Conservation (phyloP, 192 early-diverging fungal species). For the Tieghemiomyces parasiticus region DNA sequence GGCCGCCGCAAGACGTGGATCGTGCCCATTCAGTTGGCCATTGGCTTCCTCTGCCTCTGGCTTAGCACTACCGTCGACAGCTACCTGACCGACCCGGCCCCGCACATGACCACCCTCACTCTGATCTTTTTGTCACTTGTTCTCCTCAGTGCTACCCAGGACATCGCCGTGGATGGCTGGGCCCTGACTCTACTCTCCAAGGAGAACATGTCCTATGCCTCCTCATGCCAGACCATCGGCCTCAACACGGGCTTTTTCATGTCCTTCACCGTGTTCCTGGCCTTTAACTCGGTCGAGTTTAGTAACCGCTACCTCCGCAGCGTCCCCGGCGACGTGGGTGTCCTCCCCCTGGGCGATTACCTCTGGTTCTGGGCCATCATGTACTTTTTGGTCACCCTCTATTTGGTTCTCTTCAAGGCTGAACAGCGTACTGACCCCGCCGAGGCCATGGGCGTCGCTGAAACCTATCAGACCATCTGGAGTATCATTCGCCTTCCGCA, state of each 20-base stretch:
- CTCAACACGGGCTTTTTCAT: slow-evolving; percentile 91
- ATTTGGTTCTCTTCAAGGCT: slow-evolving; percentile 60
- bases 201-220: slow-evolving; percentile 83
- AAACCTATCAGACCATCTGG: slow-evolving; percentile 82
- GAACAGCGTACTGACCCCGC: slow-evolving; percentile 41
- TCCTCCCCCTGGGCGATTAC: slow-evolving; percentile 72
- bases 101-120: slow-evolving; percentile 41
- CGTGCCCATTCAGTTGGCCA: slow-evolving; percentile 87
- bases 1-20: slow-evolving; percentile 97
- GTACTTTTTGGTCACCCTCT: slow-evolving; percentile 77
- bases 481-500: slow-evolving; percentile 71
- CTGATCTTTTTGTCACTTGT: slow-evolving; percentile 68
- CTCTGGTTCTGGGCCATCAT: slow-evolving; percentile 87
- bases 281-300: slow-evolving; percentile 88
- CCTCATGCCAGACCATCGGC: slow-evolving; percentile 91
- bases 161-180: slow-evolving; percentile 74
- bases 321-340: slow-evolving; percentile 41
- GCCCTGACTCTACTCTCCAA: slow-evolving; percentile 82
- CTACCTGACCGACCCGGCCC: slow-evolving; percentile 35
- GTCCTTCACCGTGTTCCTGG: slow-evolving; percentile 93
- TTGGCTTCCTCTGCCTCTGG: slow-evolving; percentile 61
- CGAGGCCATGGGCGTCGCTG: slow-evolving; percentile 43
- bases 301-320: slow-evolving; percentile 82
- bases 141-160: slow-evolving; percentile 92
- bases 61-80: slow-evolving; percentile 66